Conservation (phyloP, 768 basidiomycete genomes). For the Leccinum obscurum region DNA sequence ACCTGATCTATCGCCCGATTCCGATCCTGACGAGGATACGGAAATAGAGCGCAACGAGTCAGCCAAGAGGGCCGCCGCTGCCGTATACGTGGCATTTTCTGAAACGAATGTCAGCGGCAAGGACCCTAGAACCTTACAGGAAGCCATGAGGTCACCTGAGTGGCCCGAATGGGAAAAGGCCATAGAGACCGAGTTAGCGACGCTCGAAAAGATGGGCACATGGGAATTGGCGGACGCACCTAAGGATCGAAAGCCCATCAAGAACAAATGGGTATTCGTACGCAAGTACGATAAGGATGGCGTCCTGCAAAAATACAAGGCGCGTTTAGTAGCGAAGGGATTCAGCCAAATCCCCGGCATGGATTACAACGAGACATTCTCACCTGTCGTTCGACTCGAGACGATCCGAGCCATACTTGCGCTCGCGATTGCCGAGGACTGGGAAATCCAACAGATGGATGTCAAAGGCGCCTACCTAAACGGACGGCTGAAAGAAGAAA, state of each 20-base stretch:
- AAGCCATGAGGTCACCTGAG: background rate
- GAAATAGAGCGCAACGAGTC: too few relatives aligned
- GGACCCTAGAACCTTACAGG: background rate
- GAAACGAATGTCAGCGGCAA: background rate
- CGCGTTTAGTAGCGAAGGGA: background rate
- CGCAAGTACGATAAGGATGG: background rate
- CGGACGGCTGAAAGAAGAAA: too few relatives aligned
- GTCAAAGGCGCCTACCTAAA: too few relatives aligned
- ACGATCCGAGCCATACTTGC: background rate
- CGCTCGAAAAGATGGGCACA: background rate
- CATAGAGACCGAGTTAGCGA: background rate
- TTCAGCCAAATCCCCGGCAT: background rate
- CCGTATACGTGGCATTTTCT: background rate
- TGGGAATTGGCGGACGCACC: conserved; percentile 32
- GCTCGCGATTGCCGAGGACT: background rate
- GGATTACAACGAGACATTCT: conserved; percentile 8
- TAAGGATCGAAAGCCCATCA: conserved; percentile 21
- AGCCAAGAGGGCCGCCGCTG: too few relatives aligned
- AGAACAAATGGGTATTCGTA: conserved; percentile 31
- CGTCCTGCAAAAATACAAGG: background rate
- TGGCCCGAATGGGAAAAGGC: conserved; percentile 9
- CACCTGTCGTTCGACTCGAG: background rate
- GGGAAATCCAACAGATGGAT: conserved; percentile 10
- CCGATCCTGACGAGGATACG: too few relatives aligned
- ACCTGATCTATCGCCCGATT: too few relatives aligned